Conservation (phyloP, 192 early-diverging fungal species). For the Spinellus fusiger region DNA sequence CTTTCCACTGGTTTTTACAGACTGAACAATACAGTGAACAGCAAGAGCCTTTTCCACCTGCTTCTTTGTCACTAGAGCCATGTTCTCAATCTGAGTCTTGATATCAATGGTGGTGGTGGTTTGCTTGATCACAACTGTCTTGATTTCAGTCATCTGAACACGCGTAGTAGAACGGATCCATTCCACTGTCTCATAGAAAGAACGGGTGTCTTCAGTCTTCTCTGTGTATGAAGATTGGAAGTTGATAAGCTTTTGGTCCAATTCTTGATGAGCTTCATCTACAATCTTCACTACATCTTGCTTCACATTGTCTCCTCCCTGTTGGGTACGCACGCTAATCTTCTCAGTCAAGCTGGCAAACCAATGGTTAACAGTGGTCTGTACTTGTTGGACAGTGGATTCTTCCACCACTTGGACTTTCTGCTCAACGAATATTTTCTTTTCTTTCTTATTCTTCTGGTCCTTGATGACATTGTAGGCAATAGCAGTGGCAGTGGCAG, state of each 20-base stretch:
- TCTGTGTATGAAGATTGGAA: background rate
- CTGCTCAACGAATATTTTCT: background rate
- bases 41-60: conserved; percentile 13
- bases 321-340: conserved; percentile 6
- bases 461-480: background rate
- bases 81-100: conserved; percentile 17
- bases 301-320: conserved; percentile 14
- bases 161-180: conserved; percentile 8
- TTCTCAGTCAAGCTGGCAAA: background rate
- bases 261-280: conserved; percentile 10
- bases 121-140: background rate
- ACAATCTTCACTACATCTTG: conserved; percentile 10
- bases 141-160: conserved; percentile 6
- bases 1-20: background rate
- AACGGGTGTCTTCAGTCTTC: background rate
- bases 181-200: conserved; percentile 9
- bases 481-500: conserved; percentile 13
- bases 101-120: conserved; percentile 5
- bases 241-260: conserved; percentile 2
- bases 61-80: conserved; percentile 2
- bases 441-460: conserved; percentile 9
- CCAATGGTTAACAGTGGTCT: conserved; percentile 12
- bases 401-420: conserved; percentile 6
- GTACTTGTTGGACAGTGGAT: background rate
- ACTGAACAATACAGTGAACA: background rate